Conservation (phyloP, 1,284 basidiomycete species). For the Boletus semigastroideus region DNA sequence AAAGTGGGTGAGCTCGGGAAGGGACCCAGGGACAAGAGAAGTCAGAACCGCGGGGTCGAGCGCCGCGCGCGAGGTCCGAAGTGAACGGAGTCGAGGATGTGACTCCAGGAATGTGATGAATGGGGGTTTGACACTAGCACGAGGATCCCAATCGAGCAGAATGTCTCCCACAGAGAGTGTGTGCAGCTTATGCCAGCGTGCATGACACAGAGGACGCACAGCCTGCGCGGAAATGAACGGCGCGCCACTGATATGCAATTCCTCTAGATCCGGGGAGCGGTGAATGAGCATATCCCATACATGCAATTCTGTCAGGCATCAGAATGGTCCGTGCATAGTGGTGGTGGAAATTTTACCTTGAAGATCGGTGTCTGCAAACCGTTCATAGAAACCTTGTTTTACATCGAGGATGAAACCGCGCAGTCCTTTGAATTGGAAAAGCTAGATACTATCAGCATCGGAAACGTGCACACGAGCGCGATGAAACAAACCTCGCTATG, state of each 20-base stretch:
- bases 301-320: conserved; percentile 19
- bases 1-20: conserved; percentile 52
- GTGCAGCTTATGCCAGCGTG: conserved; percentile 61
- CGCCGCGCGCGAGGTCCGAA: conserved; percentile 55
- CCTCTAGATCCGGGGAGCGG: conserved; percentile 60
- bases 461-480: not conserved
- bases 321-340: not conserved
- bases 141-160: conserved; percentile 50
- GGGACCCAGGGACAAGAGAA: conserved; percentile 43
- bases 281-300: conserved; percentile 69
- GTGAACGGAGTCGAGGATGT: conserved; percentile 52
- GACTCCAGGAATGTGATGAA: conserved; percentile 67
- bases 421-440: conserved; percentile 65
- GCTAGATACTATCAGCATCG: conserved; percentile 37
- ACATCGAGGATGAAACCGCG: conserved; percentile 58
- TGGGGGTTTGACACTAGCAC: conserved; percentile 44
- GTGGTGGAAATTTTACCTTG: conserved; percentile 44
- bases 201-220: conserved; percentile 41
- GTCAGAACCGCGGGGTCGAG: conserved; percentile 55
- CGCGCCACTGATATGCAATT: conserved; percentile 55
- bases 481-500: conserved; percentile 57
- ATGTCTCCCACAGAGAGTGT: conserved; percentile 62
- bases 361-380: conserved; percentile 50
- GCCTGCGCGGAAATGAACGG: conserved; percentile 46
- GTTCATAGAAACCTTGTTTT: conserved; percentile 60